Evolutionary conservation across 306 rosid genomes (phyloP).

Genomic region (Hippophae gyantsensis): DNA sequence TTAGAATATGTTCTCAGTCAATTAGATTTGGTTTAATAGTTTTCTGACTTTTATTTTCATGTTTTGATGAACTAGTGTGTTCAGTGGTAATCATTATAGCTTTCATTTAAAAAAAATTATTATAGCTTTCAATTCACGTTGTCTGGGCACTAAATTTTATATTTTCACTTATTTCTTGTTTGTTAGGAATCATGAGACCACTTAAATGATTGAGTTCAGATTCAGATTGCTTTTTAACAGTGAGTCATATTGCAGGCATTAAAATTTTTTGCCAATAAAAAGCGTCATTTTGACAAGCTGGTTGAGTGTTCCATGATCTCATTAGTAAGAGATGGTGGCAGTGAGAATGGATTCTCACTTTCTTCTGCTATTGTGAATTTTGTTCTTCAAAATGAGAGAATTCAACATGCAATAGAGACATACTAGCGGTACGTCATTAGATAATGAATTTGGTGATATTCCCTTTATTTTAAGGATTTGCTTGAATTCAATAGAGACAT

Average conservation of each 20-base stretch:
- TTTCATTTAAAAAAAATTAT: not conserved
- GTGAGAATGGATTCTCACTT: constrained; percentile 73
- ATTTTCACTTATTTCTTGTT: not conserved
- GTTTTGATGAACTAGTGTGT: too few relatives aligned
- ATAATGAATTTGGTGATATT: not conserved
- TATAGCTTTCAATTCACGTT: not conserved
- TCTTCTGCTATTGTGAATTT: constrained; percentile 55
- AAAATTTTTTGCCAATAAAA: constrained; percentile 52
- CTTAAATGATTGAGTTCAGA: not conserved
- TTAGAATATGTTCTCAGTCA: too few relatives aligned
- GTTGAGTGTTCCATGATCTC: constrained; percentile 54
- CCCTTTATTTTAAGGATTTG: constrained; percentile 5
- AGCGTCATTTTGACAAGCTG: constrained; percentile 50
- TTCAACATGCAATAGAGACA: constrained; percentile 55
- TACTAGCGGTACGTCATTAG: constrained; percentile 56
- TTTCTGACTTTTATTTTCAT: too few relatives aligned
- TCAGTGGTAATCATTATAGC: too few relatives aligned
- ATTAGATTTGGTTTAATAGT: too few relatives aligned
- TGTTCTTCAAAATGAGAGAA: constrained; percentile 67
- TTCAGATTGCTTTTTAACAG: not conserved
- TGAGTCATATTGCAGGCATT: constrained; percentile 47
- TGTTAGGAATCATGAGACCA: not conserved
- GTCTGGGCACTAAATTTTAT: not conserved
- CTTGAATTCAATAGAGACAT: constrained; percentile 1
- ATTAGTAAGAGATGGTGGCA: constrained; percentile 59